Conservation (phyloP, 1,284 basidiomycete species). For the Marasmius tenuissimus region DNA sequence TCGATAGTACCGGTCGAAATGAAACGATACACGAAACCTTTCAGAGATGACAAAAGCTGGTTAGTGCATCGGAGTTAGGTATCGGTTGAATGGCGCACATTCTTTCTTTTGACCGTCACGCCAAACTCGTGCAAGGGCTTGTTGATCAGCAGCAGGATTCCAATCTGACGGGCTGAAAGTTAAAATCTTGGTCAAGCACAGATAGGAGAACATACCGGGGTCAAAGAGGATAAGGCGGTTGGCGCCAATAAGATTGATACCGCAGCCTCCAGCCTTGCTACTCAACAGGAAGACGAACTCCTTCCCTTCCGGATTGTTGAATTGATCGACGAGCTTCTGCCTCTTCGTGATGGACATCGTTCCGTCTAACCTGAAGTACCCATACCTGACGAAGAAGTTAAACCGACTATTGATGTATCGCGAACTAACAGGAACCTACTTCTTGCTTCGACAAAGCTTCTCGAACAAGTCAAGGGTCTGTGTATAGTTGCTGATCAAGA, state of each 20-base stretch:
- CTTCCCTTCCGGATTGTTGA: constrained; percentile 94
- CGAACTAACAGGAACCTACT: constrained; percentile 45
- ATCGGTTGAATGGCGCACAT: constrained; percentile 51
- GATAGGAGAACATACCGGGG: constrained; percentile 61
- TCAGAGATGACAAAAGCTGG: neutral
- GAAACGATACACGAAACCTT: constrained; percentile 97
- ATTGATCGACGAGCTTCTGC: constrained; percentile 96
- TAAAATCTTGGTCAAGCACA: neutral
- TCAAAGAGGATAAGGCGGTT: constrained; percentile 96
- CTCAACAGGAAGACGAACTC: constrained; percentile 96
- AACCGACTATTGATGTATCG: neutral
- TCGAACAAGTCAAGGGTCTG: constrained; percentile 96
- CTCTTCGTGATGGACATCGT: constrained; percentile 93
- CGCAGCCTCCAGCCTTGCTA: constrained; percentile 97
- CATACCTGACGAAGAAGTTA: constrained; percentile 62
- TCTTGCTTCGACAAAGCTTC: constrained; percentile 80
- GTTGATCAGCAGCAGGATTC: constrained; percentile 99
- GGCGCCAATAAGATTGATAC: constrained; percentile 97
- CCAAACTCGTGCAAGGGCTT: constrained; percentile 98
- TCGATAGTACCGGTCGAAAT: constrained; percentile 98
- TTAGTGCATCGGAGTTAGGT: neutral
- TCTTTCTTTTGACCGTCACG: constrained; percentile 99
- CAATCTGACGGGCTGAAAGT: constrained; percentile 62
- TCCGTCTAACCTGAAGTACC: constrained; percentile 91
- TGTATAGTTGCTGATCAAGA: constrained; percentile 98